Conservation (phyloP, 768 basidiomycete species). For the Podaxis rugospora region DNA sequence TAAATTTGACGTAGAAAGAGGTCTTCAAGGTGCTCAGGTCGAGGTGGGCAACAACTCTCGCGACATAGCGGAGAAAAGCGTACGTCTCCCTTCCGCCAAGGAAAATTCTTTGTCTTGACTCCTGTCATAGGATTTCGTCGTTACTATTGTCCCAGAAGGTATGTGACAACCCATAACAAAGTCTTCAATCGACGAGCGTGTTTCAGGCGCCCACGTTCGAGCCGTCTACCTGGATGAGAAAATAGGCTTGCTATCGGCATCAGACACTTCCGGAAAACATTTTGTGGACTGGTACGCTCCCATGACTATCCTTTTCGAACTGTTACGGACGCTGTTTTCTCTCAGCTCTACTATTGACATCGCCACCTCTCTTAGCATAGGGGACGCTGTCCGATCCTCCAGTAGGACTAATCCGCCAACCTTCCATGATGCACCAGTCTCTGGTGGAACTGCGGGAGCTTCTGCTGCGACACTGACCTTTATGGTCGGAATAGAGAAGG, state of each 20-base stretch:
- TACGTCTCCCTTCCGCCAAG: conserved; percentile 15
- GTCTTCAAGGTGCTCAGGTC: conserved; percentile 12
- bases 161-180: neutral
- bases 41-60: conserved; percentile 21
- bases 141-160: conserved; percentile 41
- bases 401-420: conserved; percentile 15
- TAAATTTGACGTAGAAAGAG: conserved; percentile 6
- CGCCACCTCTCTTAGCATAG: conserved; percentile 29
- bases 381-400: conserved; percentile 23
- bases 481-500: conserved; percentile 32
- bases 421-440: conserved; percentile 40
- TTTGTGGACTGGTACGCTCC: conserved; percentile 36
- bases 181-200: neutral
- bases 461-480: conserved; percentile 33
- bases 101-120: neutral
- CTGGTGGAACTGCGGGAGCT: conserved; percentile 37
- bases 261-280: conserved; percentile 30
- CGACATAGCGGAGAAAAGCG: conserved; percentile 33
- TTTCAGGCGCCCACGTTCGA: conserved; percentile 32
- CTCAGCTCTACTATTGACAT: conserved; percentile 40
- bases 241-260: conserved; percentile 30
- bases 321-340: neutral
- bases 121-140: conserved; percentile 28
- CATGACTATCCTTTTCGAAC: neutral
- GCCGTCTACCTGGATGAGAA: conserved; percentile 31